These are phyloP conservation scores for Cyclotella kingstonii DNA, from an alignment of 108 stramenopile species.

Conservation along the genomic window DNA sequence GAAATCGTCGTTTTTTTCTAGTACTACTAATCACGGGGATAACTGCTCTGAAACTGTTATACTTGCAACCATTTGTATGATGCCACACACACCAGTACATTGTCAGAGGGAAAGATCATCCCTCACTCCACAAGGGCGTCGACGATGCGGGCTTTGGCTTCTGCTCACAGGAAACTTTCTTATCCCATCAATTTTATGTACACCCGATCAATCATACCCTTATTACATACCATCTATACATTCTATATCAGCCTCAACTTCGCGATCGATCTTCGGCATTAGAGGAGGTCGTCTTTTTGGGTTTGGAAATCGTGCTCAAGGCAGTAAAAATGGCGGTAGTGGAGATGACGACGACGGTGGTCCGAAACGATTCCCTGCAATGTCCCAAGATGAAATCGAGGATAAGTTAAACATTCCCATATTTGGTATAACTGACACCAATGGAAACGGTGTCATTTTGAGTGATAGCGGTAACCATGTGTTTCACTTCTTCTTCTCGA, in stretches of 20 bases:
- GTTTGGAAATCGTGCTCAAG: conserved; percentile 18
- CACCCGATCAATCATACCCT: not conserved
- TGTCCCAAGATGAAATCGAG: conserved; percentile 46
- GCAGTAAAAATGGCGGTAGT: conserved; percentile 12
- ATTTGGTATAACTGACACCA: conserved; percentile 41
- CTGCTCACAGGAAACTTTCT: not conserved
- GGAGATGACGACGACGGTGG: conserved; percentile 23
- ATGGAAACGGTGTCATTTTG: conserved; percentile 46
- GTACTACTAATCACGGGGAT: not conserved
- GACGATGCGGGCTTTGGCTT: not conserved
- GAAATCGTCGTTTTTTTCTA: too few relatives aligned
- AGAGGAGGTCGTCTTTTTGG: conserved; percentile 44
- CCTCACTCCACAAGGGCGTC: not conserved
- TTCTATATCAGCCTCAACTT: conserved; percentile 5
- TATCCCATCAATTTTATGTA: not conserved
- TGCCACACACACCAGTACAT: too few relatives aligned
- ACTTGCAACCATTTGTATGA: too few relatives aligned
- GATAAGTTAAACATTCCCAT: conserved; percentile 45
- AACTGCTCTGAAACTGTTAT: too few relatives aligned
- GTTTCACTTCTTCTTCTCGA: conserved; percentile 46
- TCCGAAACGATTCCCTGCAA: conserved; percentile 40
- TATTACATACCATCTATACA: not conserved
- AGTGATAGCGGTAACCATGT: conserved; percentile 30
- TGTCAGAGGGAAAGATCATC: too few relatives aligned
- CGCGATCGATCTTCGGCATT: conserved; percentile 30